Evolutionary conservation across 768 basidiomycete genomes (phyloP).

Genomic region (Leccinum imitatum): DNA sequence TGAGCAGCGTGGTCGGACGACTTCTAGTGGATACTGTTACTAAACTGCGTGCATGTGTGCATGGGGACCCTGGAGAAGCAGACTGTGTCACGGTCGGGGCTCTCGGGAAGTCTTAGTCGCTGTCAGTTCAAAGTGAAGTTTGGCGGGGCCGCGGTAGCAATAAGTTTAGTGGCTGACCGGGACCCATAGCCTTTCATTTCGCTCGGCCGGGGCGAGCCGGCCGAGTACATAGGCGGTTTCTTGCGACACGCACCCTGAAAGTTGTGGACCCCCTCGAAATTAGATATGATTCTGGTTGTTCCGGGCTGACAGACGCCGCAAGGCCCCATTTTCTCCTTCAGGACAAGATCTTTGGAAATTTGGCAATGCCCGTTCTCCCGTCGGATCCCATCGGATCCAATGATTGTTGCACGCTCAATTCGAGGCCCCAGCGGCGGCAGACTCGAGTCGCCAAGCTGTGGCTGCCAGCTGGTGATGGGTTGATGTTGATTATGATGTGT

Average conservation of each 20-base stretch:
- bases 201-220: background rate
- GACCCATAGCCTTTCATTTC: background rate
- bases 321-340: background rate
- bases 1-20: background rate
- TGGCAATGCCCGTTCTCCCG: background rate
- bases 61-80: background rate
- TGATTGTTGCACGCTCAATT: background rate
- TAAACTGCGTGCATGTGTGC: background rate
- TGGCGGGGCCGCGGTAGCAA: conserved; percentile 11
- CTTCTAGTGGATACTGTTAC: background rate
- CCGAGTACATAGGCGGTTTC: background rate
- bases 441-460: background rate
- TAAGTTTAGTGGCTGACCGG: background rate
- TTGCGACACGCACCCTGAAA: background rate
- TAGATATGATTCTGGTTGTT: background rate
- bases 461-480: background rate
- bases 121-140: background rate
- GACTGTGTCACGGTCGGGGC: background rate
- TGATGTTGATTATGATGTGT: background rate
- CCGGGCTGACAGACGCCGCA: background rate
- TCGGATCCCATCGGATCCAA: background rate
- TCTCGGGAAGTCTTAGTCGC: background rate
- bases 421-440: background rate
- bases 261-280: conserved; percentile 8
- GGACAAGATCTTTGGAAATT: background rate